A percentile compares a stretch with the other conserved stretches of the same genome.
Evolutionary conservation across 1,284 basidiomycete species (phyloP).

Genomic region (Cryptococcus sp.): DNA sequence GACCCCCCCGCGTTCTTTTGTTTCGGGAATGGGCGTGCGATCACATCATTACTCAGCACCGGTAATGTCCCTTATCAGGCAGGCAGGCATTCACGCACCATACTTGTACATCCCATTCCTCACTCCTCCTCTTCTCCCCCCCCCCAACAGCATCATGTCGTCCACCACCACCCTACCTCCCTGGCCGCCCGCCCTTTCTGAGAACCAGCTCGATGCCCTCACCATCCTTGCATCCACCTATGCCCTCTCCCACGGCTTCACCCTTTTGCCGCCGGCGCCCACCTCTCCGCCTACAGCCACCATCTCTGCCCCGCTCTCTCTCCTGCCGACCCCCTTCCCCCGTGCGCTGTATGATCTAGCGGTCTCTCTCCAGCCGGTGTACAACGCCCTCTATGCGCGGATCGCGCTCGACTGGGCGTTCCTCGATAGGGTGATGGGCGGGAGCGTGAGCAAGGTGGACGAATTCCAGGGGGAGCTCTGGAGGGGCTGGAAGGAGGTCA

Average conservation of each 20-base stretch:
- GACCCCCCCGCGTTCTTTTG: too few relatives aligned
- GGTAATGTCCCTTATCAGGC: not conserved
- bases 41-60: too few relatives aligned
- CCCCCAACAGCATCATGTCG: constrained; percentile 11
- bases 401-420: constrained; percentile 78
- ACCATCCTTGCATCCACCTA: constrained; percentile 71
- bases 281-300: constrained; percentile 64
- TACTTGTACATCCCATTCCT: not conserved
- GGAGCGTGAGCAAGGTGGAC: constrained; percentile 77
- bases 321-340: constrained; percentile 86
- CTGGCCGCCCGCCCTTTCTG: constrained; percentile 72
- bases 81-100: too few relatives aligned
- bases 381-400: constrained; percentile 81
- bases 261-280: constrained; percentile 70
- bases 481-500: constrained; percentile 73
- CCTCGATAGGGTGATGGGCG: constrained; percentile 77
- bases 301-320: constrained; percentile 83
- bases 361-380: constrained; percentile 65
- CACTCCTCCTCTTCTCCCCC: not conserved
- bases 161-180: constrained; percentile 39
- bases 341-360: constrained; percentile 67
- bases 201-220: constrained; percentile 60
- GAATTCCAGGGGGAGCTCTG: constrained; percentile 82
- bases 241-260: constrained; percentile 77
- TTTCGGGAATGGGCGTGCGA: too few relatives aligned